Base-by-base conservation (phyloP, 208 protist species). In the Crithidia acanthocephali region DNA sequence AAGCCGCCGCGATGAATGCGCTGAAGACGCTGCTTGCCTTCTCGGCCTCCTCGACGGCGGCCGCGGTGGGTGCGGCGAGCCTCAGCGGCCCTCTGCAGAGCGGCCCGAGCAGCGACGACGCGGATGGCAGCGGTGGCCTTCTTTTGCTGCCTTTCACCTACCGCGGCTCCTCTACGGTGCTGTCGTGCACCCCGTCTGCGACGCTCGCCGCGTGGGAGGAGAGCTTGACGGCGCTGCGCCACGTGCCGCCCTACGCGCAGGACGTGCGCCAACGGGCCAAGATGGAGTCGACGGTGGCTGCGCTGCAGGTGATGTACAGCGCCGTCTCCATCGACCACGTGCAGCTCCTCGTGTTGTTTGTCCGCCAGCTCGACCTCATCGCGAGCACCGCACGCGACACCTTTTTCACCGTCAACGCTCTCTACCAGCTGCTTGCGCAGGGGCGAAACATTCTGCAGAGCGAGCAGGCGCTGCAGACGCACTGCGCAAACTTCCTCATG, bases 401-500 rank as follows among this genome's bases (percentile, higher is more conserved):
- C 48, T 95, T 86, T 74, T 90, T 91, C 63, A 75, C 60, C 83
- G 77, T 52, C 37, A 55, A 85, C 47, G 80, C 80, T 10, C 56
- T 96, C 33, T 89, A 86, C 51, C 45, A 69, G 22, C 30, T 87
- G 4, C 75, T 93, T 18, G 80, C 80, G 32, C 79, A 88, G 52
- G 56, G 88, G 37, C 79, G 77, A 8, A 93, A 95, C 70, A 72
- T 90, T 13, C 76, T 96, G 57, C 92, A 96, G 45, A 81, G 81
- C 56, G 70, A 37, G 13, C 53, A 58, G 28, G 82, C 85, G 58
- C 63, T 93, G 73, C 89, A 96, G 78, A 18, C 16, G 45, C 77
- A 90, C 81, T 95, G 89, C 66, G 92, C 89, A 0, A 81, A 69
- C 30, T 94, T 96, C 64, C 64, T 96, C 18, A 85, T 91, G 81